Percentiles rank a stretch among this genome's conserved stretches.
These are phyloP conservation scores for Blepharisma stoltei DNA, from an alignment of 73 alveolate species.

Conservation along the genomic window DNA sequence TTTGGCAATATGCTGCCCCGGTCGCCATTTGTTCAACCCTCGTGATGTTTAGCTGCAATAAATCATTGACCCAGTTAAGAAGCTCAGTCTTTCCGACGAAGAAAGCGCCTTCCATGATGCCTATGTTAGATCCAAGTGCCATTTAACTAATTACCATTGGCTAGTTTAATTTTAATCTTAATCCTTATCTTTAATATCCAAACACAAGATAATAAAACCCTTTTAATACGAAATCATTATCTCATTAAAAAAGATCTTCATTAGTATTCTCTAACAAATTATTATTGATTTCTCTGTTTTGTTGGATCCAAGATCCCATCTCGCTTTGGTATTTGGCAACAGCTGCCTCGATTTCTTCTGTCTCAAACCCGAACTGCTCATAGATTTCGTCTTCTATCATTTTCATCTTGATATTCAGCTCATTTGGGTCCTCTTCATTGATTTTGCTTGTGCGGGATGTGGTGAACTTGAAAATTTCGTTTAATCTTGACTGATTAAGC, in stretches of 20 bases:
- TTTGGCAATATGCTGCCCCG: constrained; percentile 85
- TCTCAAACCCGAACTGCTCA: background rate
- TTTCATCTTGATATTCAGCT: background rate
- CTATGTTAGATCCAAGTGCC: constrained; percentile 53
- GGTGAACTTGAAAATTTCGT: background rate
- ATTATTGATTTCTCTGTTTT: background rate
- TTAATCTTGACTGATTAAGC: background rate
- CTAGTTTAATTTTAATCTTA: background rate
- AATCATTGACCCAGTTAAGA: constrained; percentile 69
- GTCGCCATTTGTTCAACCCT: constrained; percentile 83
- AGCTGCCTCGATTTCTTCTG: background rate
- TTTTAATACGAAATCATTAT: background rate
- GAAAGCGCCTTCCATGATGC: constrained; percentile 92
- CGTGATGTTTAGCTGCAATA: constrained; percentile 64
- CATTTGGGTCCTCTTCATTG: constrained; percentile 15
- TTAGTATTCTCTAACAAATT: background rate
- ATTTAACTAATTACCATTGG: background rate
- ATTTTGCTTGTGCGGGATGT: background rate
- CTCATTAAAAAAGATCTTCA: background rate
- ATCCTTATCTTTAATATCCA: background rate
- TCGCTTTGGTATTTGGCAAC: background rate
- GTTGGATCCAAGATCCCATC: background rate
- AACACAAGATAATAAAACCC: background rate
- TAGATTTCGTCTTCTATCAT: background rate
- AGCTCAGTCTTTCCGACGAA: constrained; percentile 82